These are phyloP conservation scores for Cardiospermum halicacabum DNA, from an alignment of 345 rosid species.

Conservation along the genomic window DNA sequence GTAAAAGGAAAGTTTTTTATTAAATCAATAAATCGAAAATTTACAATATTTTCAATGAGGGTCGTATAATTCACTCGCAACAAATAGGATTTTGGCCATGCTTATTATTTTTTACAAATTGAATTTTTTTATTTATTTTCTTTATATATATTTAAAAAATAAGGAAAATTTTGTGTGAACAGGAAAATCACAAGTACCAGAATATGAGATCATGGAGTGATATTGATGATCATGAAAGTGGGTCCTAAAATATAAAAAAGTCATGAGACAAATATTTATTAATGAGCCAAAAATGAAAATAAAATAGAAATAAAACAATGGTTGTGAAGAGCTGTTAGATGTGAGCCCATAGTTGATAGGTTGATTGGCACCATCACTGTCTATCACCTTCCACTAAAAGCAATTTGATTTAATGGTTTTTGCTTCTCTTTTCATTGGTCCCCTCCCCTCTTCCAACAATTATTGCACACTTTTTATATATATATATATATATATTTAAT, in stretches of 20 bases:
- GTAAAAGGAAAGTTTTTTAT: too few relatives aligned
- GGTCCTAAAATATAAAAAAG: not conserved
- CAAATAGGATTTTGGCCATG: too few relatives aligned
- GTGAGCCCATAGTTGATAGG: constrained; percentile 6
- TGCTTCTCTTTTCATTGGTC: constrained; percentile 1
- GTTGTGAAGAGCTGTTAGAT: not conserved
- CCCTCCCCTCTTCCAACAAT: constrained; percentile 5
- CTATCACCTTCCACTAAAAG: constrained; percentile 12
- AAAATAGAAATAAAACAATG: constrained; percentile 9
- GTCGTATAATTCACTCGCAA: too few relatives aligned
- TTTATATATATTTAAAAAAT: too few relatives aligned
- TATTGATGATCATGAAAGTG: not conserved
- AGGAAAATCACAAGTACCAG: not conserved
- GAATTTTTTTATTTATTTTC: too few relatives aligned
- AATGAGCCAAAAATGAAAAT: not conserved
- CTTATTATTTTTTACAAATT: too few relatives aligned
- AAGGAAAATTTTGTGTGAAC: too few relatives aligned
- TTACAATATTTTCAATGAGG: too few relatives aligned
- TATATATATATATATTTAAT: not conserved
- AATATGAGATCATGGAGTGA: not conserved
- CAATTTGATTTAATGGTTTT: not conserved
- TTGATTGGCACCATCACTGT: not conserved
- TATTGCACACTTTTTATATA: not conserved
- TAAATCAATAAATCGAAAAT: too few relatives aligned
- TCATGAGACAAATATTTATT: not conserved